These are phyloP conservation scores for Kwoniella sp. DNA, from an alignment of 768 basidiomycete species.

Conservation along the genomic window DNA sequence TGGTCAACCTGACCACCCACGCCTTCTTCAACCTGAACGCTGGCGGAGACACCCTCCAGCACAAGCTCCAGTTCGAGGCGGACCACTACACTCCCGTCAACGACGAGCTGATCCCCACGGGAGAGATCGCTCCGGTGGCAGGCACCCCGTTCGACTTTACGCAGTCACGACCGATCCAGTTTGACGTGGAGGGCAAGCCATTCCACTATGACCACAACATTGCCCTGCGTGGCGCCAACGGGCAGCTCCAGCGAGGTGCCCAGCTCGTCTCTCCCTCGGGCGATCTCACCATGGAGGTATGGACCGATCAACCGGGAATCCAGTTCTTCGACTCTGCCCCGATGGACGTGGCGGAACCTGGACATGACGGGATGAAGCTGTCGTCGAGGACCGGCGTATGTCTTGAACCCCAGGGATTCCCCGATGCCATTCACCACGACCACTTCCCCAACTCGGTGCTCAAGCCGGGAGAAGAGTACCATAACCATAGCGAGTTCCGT, in stretches of 20 bases:
- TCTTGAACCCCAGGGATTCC: constrained; percentile 17
- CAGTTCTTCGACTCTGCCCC: constrained; percentile 17
- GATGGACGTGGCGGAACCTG: constrained; percentile 12
- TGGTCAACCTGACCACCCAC: constrained; percentile 17
- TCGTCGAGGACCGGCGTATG: constrained; percentile 9
- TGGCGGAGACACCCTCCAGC: constrained; percentile 7
- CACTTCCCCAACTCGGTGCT: background rate
- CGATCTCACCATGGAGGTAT: constrained; percentile 17
- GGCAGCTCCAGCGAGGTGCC: constrained; percentile 8
- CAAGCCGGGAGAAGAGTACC: constrained; percentile 1
- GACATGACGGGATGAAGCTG: constrained; percentile 5
- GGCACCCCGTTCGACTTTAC: constrained; percentile 18
- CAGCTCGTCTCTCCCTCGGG: constrained; percentile 14
- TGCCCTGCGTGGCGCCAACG: constrained; percentile 1
- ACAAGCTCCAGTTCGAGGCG: constrained; percentile 15
- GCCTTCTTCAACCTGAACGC: constrained; percentile 18
- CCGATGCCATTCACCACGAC: constrained; percentile 5
- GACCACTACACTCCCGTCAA: constrained; percentile 16
- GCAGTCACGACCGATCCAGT: constrained; percentile 3
- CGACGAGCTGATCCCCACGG: constrained; percentile 15
- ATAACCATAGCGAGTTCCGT: background rate
- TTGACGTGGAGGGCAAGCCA: constrained; percentile 3
- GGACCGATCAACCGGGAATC: constrained; percentile 21
- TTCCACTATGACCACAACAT: constrained; percentile 21
- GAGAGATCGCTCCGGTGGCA: constrained; percentile 10